Base-by-base conservation (phyloP, 2,329 filamentous ascomycete genomes). In the Neofusicoccum ribis region DNA sequence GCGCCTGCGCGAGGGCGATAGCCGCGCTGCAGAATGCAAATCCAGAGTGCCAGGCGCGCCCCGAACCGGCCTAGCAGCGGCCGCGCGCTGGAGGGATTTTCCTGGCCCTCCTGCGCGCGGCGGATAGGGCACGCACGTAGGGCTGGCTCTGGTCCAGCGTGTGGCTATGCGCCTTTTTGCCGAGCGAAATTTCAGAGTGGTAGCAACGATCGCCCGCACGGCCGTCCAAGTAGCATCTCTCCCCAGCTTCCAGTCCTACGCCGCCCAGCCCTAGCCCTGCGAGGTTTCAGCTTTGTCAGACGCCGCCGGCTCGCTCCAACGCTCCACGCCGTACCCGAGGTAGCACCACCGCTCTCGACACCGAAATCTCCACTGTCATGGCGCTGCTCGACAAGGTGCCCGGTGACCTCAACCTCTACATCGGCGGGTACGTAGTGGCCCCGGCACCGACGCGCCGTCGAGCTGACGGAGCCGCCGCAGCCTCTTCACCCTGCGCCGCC, bases 401-500 rank as follows among this genome's bases (percentile, higher is more conserved):
- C 3, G 89, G 89, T 36, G 84, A 87, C 69, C 83, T 89, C 68
- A 87, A 91, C 68, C 83, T 95, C 69, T 93, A 89, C 77, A 89
- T 95, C 70, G 90, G 91, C 79, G 90, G 91, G 91, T 93, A 82
- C 78, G 85, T 78, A 60, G 15, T 36, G 41, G 27, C 5, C 27
- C 23, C 14, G 12, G 11, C 5, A 8, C n/a, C 31, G n/a, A 11
- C 43, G 23, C 56, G 68, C 74, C 76, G 70, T 74, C 8, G 43
- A 34, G 56, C 72, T 66, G 68, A 67, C 68, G 34, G 56, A 60
- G 56, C 56, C 41, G 43, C 51, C 34, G 65, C 78, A 96, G 93
- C 65, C 85, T 96, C 69, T 93, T 93, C 81, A 88, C 90, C 47
- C 81, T 97, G 68, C 88, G 89, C 66, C 88, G 90, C 67, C 88